These are phyloP conservation scores for Dichomitus squalens DNA, from an alignment of 1,284 basidiomycete species.

Conservation along the genomic window DNA sequence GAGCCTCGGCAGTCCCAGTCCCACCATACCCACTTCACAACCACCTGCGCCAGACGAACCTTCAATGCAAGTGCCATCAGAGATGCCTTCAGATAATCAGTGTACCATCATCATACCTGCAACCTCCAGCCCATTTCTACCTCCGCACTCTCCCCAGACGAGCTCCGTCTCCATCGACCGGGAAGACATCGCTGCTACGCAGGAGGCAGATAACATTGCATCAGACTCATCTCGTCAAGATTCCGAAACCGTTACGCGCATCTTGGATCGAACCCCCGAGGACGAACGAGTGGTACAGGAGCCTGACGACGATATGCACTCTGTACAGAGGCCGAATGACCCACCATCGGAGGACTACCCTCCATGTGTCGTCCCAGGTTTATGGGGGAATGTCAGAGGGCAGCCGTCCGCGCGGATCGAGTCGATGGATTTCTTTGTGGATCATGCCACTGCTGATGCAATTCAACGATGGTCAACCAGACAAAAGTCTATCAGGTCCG, in stretches of 20 bases:
- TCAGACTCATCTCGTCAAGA: slow-evolving; percentile 12
- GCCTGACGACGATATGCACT: slow-evolving; percentile 2
- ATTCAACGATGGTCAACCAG: slow-evolving; percentile 28
- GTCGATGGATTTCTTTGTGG: slow-evolving; percentile 38
- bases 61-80: too few species aligned
- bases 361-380: slow-evolving; percentile 35
- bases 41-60: too few species aligned
- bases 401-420: slow-evolving; percentile 30
- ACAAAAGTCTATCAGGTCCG: slow-evolving; percentile 28
- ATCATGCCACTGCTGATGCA: slow-evolving; percentile 33
- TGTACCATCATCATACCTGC: too few species aligned
- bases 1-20: not conserved
- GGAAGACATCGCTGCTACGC: not conserved
- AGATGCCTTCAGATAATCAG: too few species aligned
- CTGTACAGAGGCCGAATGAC: not conserved
- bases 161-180: not conserved
- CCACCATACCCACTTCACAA: too few species aligned
- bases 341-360: not conserved
- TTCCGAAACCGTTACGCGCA: slow-evolving; percentile 1
- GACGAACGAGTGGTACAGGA: slow-evolving; percentile 2
- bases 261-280: not conserved
- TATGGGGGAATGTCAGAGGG: slow-evolving; percentile 44
- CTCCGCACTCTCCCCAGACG: not conserved
- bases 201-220: not conserved
- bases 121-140: not conserved